Base-by-base conservation (phyloP, 108 stramenopile species). In the Epipyxis sp. region DNA sequence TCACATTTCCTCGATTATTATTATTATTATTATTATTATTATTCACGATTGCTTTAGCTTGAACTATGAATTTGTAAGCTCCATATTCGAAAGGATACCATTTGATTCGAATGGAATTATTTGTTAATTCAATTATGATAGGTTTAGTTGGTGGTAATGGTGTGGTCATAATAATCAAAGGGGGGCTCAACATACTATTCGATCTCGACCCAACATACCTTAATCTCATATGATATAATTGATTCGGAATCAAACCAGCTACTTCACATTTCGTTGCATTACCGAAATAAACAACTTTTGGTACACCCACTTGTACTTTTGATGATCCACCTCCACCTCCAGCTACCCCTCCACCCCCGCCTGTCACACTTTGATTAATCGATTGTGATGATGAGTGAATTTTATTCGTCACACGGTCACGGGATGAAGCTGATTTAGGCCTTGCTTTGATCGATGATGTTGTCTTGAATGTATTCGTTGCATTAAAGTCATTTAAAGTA, bases 181-280 rank as follows among this genome's bases (percentile, higher is more conserved):
- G 71, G 32, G 71, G 10, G 34, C 13, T 35, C 6, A 74, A 25
- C 6, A 57, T 57, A 37, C n/a, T 30, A 74, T 74, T 74, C 44
- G 46, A 54, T 46, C 71, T 39, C 3, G 71, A 37, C 20, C 71
- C 71, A 37, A 74, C 71, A 37, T 74, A 74, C 10, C 83, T 41
- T 42, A 82, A 69, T 1, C 80, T 42, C 78, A 84, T 84, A 0
- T 77, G 82, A 72, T 86, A 84, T 16, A 81, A 68, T 67, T 44
- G 45, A 57, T 84, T 84, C 27, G 80, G 69, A 25, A 32, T 27
- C n/a, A 85, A 46, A 0, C 77, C 83, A n/a, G 40, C 46, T 32
- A 77, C 62, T 80, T 74, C 71, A 37, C n/a, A 54, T 13, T 32
- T 37, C 42, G 46, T 74, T 25, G 6, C 3, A 10, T 39, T 37